These are phyloP conservation scores for Jamesozyma gamospora DNA, from an alignment of 805 yeast genomes.

Conservation along the genomic window DNA sequence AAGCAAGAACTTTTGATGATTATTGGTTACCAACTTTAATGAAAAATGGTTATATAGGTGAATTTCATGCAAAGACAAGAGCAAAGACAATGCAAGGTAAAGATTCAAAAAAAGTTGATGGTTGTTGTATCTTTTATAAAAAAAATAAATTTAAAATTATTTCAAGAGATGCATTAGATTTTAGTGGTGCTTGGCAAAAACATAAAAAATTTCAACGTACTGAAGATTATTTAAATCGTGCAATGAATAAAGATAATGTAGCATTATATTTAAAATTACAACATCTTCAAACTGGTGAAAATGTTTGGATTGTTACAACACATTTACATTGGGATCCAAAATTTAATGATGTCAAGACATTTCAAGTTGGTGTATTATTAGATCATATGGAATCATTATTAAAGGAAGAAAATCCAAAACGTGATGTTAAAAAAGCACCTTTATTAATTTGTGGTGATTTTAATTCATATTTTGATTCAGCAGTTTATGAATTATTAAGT, in stretches of 20 bases:
- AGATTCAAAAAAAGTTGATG: conserved; percentile 88
- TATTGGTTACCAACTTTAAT: conserved; percentile 72
- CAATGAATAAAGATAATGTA: conserved; percentile 90
- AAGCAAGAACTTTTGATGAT: conserved; percentile 74
- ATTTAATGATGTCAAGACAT: conserved; percentile 88
- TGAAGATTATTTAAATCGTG: conserved; percentile 89
- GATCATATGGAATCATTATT: conserved; percentile 72
- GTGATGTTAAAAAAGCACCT: conserved; percentile 55
- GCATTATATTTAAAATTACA: conserved; percentile 72
- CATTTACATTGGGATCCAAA: conserved; percentile 99
- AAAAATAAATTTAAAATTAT: conserved; percentile 56
- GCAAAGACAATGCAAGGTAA: conserved; percentile 78
- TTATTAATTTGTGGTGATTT: conserved; percentile 89
- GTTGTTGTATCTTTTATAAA: conserved; percentile 91
- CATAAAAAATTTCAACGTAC: conserved; percentile 84
- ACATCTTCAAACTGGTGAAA: conserved; percentile 61
- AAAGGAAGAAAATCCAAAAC: conserved; percentile 37
- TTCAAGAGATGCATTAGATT: conserved; percentile 70
- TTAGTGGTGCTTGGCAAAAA: conserved; percentile 68
- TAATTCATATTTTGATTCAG: conserved; percentile 78
- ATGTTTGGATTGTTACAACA: conserved; percentile 70
- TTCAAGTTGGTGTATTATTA: conserved; percentile 85
- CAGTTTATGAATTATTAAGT: conserved; percentile 83
- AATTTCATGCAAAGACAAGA: conserved; percentile 80
- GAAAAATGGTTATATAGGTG: conserved; percentile 67